These are phyloP conservation scores for Boechera retrofracta DNA, from an alignment of 345 rosid genomes.

Conservation along the genomic window DNA sequence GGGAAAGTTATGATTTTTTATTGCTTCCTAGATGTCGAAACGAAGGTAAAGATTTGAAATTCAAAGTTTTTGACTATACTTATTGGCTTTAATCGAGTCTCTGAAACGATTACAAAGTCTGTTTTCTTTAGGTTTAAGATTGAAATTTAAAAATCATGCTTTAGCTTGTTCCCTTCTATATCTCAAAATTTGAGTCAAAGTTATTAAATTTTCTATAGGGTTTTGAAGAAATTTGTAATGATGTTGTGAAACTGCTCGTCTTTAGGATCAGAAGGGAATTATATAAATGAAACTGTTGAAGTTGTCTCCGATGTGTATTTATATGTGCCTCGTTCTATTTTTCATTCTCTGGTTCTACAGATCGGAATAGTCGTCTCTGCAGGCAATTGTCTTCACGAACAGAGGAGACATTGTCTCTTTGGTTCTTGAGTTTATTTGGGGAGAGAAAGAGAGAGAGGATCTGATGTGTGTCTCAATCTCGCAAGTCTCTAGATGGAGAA, in stretches of 20 bases:
- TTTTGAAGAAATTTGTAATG: background rate
- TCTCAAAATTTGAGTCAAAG: background rate
- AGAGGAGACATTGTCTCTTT: slow-evolving; percentile 47
- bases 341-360: slow-evolving; percentile 42
- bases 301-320: background rate
- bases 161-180: background rate
- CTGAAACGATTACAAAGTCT: background rate
- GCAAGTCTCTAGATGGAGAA: slow-evolving; percentile 64
- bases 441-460: background rate
- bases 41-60: background rate
- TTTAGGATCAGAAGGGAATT: background rate
- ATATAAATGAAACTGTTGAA: background rate
- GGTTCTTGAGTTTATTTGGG: slow-evolving; percentile 26
- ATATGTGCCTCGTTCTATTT: slow-evolving; percentile 4
- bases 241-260: background rate
- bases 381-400: slow-evolving; percentile 37
- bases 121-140: slow-evolving; percentile 1
- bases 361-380: slow-evolving; percentile 8
- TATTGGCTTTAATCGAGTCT: background rate
- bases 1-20: slow-evolving; percentile 10
- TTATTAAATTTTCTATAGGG: background rate
- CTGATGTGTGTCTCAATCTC: slow-evolving; percentile 68
- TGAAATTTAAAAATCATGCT: background rate
- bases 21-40: slow-evolving; percentile 14
- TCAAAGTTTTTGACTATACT: background rate